Base-by-base conservation (phyloP, 352 stramenopile genomes). In the Phytophthora palmivora region DNA sequence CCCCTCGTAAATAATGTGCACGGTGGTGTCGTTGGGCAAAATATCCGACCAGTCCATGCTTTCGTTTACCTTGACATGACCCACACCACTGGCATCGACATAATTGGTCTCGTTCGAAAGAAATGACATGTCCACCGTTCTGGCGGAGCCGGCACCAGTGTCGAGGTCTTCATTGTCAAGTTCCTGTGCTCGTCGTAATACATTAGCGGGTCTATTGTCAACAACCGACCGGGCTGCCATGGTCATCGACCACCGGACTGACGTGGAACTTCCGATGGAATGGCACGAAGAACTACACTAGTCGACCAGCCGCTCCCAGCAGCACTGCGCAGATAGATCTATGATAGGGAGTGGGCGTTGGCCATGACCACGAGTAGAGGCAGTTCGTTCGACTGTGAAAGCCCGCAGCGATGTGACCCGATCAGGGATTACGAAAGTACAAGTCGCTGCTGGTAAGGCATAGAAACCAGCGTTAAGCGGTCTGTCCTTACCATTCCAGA, bases 1-100 rank as follows among this genome's bases (percentile, higher is more conserved):
- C 4, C 73, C 67, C 58, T 63, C 26, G 54, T 82, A 80, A 16
- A 77, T 37, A 70, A 87, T 77, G 34, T 67, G 71, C 28, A 78
- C 74, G 8, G 59, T 82, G n/a, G 69, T 67, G 18, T 68, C 69
- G 37, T 81, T 84, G 28, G 58, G 41, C 36, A 87, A 63, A 38
- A 79, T 28, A 0, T 71, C 41, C 11, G 67, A 67, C 74, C 77
- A 87, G 53, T 69, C 63, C 42, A 67, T 42, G 9, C 60, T 60
- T 15, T 59, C 42, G 21, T 72, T 78, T 18, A 67, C 46, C 30
- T 67, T 68, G 43, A 84, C 70, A 42, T 75, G 72, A 8, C 74
- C 70, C 21, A 70, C 48, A 15, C 57, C 67, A 15, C 53, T 72
- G 19, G 47, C 44, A 28, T 72, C 73, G 26, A 70, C 50, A 41